These are phyloP conservation scores for Rutidosis leptorrhynchoides DNA, from an alignment of 129 eudicot species.

Conservation along the genomic window DNA sequence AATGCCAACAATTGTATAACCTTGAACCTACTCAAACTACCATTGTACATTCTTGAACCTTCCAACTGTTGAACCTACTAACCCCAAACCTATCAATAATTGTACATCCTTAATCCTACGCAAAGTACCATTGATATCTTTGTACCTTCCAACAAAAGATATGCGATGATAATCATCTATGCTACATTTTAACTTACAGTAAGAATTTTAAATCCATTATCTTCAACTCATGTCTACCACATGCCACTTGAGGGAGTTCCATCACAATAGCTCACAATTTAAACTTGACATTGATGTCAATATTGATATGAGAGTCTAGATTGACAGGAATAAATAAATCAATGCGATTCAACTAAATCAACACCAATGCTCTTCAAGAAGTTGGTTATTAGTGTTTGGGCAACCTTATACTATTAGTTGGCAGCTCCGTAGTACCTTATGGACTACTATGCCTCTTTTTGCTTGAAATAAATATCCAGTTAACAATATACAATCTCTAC, in stretches of 20 bases:
- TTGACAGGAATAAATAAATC: constrained; percentile 8
- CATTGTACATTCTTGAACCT: no score
- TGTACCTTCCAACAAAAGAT: no score
- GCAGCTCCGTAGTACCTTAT: constrained; percentile 24
- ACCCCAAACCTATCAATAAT: no score
- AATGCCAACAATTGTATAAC: no score
- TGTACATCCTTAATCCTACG: no score
- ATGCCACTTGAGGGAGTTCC: constrained; percentile 9
- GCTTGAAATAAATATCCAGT: constrained; percentile 26
- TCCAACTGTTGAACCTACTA: no score
- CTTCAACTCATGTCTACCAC: constrained; percentile 23
- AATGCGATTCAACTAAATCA: constrained; percentile 18
- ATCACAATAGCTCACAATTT: constrained; percentile 21
- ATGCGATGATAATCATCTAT: constrained; percentile 10
- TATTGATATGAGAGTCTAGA: constrained; percentile 11
- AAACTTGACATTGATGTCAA: constrained; percentile 21
- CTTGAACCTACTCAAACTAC: no score
- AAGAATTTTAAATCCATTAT: constrained; percentile 19
- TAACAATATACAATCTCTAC: constrained; percentile 22
- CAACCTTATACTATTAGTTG: constrained; percentile 17
- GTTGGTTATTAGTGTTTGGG: constrained; percentile 17
- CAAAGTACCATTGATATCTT: no score
- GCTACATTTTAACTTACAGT: constrained; percentile 23
- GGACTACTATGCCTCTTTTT: constrained; percentile 33
- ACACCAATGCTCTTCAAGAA: constrained; percentile 12